Evolutionary conservation across 257 asterid genomes (phyloP).

Genomic region (Galeopsis tetrahit): DNA sequence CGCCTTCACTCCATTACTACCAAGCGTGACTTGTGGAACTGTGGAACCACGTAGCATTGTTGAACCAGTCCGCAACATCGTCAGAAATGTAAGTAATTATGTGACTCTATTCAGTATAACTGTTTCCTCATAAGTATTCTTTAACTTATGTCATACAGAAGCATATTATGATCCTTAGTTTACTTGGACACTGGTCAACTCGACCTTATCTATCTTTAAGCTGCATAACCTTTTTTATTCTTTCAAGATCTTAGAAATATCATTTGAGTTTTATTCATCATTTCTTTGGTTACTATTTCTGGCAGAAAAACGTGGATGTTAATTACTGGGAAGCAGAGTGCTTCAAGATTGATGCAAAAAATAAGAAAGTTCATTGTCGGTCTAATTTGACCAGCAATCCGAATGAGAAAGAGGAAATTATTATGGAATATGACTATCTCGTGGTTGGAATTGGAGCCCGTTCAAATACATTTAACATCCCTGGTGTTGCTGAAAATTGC

Average conservation of each 20-base stretch:
- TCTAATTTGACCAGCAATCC: background rate
- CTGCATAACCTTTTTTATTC: no score
- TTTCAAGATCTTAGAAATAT: background rate
- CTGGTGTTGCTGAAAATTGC: background rate
- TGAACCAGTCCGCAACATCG: background rate
- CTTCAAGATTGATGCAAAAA: constrained; percentile 7
- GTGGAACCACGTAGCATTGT: constrained; percentile 11
- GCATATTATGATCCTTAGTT: background rate
- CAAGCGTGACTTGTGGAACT: background rate
- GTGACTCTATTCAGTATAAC: background rate
- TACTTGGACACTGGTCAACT: background rate
- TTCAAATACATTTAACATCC: constrained; percentile 5
- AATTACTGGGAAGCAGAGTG: constrained; percentile 4
- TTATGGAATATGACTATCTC: constrained; percentile 4
- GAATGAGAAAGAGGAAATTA: background rate
- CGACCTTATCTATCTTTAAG: no score
- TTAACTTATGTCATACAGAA: background rate
- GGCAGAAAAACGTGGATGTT: background rate
- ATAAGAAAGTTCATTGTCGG: constrained; percentile 10
- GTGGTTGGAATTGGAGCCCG: constrained; percentile 6
- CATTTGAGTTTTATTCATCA: background rate
- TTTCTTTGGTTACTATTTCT: background rate
- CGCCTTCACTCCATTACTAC: background rate
- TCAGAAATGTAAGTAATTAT: background rate
- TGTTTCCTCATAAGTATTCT: background rate